A percentile compares a stretch with the other conserved stretches of the same genome.
These are phyloP conservation scores for Hortiboletus campestris DNA, from an alignment of 768 basidiomycete species.

Conservation along the genomic window DNA sequence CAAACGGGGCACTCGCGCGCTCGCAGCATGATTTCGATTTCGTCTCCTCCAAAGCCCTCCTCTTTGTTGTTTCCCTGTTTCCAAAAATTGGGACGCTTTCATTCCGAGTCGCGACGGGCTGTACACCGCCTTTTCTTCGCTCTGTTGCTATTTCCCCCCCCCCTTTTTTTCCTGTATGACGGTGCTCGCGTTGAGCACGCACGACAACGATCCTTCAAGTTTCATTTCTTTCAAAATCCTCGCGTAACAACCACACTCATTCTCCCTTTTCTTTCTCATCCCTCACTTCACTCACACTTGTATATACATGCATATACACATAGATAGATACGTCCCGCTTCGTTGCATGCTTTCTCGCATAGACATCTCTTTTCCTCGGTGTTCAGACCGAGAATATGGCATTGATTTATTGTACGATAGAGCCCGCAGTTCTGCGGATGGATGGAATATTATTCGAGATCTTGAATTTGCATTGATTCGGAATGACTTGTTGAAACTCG, in stretches of 20 bases:
- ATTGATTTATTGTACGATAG: slow-evolving; percentile 39
- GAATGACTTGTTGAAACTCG: slow-evolving; percentile 8
- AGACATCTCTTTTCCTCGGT: slow-evolving; percentile 22
- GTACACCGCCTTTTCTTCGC: slow-evolving; percentile 13
- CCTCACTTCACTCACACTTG: slow-evolving; percentile 28
- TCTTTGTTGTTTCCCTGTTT: slow-evolving; percentile 2
- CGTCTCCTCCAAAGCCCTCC: not conserved
- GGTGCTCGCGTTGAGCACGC: slow-evolving; percentile 19
- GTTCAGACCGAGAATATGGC: slow-evolving; percentile 27
- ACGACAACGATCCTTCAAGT: slow-evolving; percentile 28
- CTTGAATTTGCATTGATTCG: slow-evolving; percentile 16
- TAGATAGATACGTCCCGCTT: slow-evolving; percentile 30
- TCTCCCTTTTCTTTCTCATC: slow-evolving; percentile 11
- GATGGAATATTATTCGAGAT: slow-evolving; percentile 33
- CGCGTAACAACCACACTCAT: slow-evolving; percentile 28
- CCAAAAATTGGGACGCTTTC: slow-evolving; percentile 24
- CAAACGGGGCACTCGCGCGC: slow-evolving; percentile 13
- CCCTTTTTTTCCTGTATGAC: slow-evolving; percentile 7
- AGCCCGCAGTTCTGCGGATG: slow-evolving; percentile 22
- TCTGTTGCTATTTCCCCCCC: not conserved
- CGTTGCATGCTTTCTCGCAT: slow-evolving; percentile 28
- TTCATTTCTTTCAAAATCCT: not conserved
- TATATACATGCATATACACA: slow-evolving; percentile 40
- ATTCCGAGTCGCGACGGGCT: slow-evolving; percentile 12
- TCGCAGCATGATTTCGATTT: slow-evolving; percentile 14